Base-by-base conservation (phyloP, 768 basidiomycete genomes). In the Rhizopogon vesiculosus region DNA sequence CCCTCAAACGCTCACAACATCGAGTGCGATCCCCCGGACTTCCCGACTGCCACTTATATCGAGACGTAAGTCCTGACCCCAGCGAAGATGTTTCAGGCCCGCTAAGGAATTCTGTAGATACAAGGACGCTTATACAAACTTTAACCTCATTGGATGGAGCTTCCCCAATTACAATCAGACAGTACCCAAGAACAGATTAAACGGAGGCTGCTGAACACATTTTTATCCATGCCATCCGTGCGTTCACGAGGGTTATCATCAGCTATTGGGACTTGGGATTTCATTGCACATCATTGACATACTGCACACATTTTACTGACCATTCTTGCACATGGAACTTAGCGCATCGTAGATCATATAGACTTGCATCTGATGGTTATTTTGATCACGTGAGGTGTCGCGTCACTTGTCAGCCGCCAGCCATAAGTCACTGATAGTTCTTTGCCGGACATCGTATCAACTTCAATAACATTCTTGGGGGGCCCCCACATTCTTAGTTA, bases 11-110 rank as follows among this genome's bases (percentile, higher is more conserved):
- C 66, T 9, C 69, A 74, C 59, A 84, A 84, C 58, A 71, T 83
- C 39, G 83, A 85, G 13, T 87, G 85, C 59, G 88, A 93, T 63
- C 91, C 93, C 5, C 62, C 69, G 9, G 78, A 81, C 13, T 85
- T 79, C 68, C 93, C 94, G 0, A 97, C 94, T 0, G 67, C 74
- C 10, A 70, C 78, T 0, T 96, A 96, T 67, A 96, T 95, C 62
- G 64, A 85, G 18, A 74, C 78, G 84, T 88, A 67, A 66, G 78
- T 77, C n/a, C n/a, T 19, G 5, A 15, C 45, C 18, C 38, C 1
- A 29, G 35, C 28, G 3, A 42, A 53, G 31, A 16, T 25, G 8
- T 9, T 33, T 22, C 5, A 25, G 18, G 28, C 29, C 39, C 8
- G 40, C 39, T 54, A 38, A 35, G 45, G 10, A 28, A 12, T 25